Evolutionary conservation across 2,329 filamentous ascomycete genomes (phyloP).

Genomic region (Coniochaeta sp.): DNA sequence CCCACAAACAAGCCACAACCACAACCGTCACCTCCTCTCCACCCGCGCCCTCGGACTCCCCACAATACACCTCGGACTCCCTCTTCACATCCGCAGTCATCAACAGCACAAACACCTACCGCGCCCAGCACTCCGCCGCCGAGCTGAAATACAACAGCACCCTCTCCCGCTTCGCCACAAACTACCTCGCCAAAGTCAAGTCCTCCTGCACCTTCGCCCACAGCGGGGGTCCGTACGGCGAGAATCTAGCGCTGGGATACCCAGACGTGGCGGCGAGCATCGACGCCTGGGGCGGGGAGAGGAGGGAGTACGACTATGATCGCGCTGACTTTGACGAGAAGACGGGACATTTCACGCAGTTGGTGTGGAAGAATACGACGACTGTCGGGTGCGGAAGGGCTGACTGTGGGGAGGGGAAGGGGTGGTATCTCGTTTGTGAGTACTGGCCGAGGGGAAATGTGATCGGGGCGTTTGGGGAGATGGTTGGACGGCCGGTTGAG

Average conservation of each 20-base stretch:
- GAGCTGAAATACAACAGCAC: slow-evolving; percentile 59
- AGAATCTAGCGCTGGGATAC: slow-evolving; percentile 68
- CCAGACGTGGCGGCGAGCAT: slow-evolving; percentile 50
- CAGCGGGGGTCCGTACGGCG: slow-evolving; percentile 59
- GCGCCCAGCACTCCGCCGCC: slow-evolving; percentile 53
- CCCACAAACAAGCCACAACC: slow-evolving; percentile 1
- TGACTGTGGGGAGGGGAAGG: slow-evolving; percentile 33
- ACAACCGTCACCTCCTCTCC: slow-evolving; percentile 26
- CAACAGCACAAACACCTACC: slow-evolving; percentile 60
- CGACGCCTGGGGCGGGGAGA: slow-evolving; percentile 60
- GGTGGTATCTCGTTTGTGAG: slow-evolving; percentile 64
- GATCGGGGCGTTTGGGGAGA: slow-evolving; percentile 39
- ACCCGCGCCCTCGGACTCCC: slow-evolving; percentile 26
- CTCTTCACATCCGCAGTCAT: slow-evolving; percentile 50
- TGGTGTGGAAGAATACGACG: slow-evolving; percentile 62
- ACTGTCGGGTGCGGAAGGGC: slow-evolving; percentile 47
- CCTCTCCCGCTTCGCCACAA: slow-evolving; percentile 45
- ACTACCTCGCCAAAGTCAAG: slow-evolving; percentile 35
- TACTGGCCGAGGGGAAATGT: slow-evolving; percentile 64
- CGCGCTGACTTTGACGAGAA: slow-evolving; percentile 47
- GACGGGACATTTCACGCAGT: slow-evolving; percentile 67
- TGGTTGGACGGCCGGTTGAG: slow-evolving; percentile 25
- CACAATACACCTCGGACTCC: slow-evolving; percentile 25
- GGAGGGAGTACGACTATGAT: slow-evolving; percentile 50
- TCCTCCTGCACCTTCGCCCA: slow-evolving; percentile 43